Evolutionary conservation across 257 asterid genomes (phyloP), one percentile per base, ranked within the genome.

Genomic region (Solanum dulcamara): DNA sequence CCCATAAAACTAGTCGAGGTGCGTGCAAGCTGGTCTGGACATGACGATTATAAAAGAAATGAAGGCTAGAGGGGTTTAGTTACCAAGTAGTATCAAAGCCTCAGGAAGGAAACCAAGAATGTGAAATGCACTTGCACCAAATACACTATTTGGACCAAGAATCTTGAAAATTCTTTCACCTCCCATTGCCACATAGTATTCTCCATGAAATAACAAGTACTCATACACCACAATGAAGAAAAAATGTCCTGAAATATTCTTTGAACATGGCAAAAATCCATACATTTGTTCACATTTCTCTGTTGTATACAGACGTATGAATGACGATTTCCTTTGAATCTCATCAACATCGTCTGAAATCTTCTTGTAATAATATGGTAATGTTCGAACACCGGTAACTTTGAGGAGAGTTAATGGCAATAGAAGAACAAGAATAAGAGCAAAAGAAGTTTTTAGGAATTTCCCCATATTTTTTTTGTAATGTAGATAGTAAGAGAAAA

Each of bases 51-150:
- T 26, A 33, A 57, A 35, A 18, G 3, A 13, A 6, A n/a, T 68
- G 28, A 59, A 32, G 53, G 13, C 50, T 0, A 62, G 37, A 44
- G 1, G 2, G 13, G 1, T 85, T 26, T 26, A 26, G 17, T 84
- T 86, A 90, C 94, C 93, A 14, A 90, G 91, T 80, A 92, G 93
- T 84, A 90, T 90, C 51, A 90, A 62, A 44, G 94, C 89, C 81
- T 90, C 93, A 0, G 93, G 92, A 24, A 92, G 92, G 7, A 86
- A 88, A 4, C 94, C 94, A 32, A 92, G 90, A 44, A 92, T 44
- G 80, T 92, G 94, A 55, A 92, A 92, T 30, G 90, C 93, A 84
- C 92, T 87, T 1, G 93, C 94, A 67, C 93, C 94, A 37, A 92
- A 92, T 32, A 92, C 83, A 60, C 92, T 93, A n/a, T 26, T 62